Percentiles rank a stretch among this genome's conserved stretches.
Evolutionary conservation across 345 rosid species (phyloP).

Genomic region (Triadica sebifera): DNA sequence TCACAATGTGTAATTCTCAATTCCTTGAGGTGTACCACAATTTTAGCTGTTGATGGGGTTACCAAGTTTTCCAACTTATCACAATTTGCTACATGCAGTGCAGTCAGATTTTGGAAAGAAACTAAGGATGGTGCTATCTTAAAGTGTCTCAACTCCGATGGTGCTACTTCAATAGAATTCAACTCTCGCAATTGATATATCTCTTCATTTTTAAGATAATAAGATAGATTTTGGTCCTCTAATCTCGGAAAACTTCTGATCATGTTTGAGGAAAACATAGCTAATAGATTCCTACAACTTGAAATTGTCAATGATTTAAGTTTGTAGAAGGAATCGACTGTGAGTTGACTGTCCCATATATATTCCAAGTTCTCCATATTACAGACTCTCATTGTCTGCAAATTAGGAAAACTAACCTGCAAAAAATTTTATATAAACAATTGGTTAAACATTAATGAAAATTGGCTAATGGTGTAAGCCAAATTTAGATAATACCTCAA

Average conservation of each 20-base stretch:
- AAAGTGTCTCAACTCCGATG: neutral
- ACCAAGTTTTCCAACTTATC: conserved; percentile 1
- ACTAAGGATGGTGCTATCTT: neutral
- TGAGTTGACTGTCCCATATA: neutral
- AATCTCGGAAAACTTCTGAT: neutral
- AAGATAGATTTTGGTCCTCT: neutral
- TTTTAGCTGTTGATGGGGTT: conserved; percentile 12
- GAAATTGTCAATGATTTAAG: neutral
- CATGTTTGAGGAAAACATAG: neutral
- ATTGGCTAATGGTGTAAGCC: too few species aligned
- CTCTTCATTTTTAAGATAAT: neutral
- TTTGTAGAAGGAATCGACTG: neutral
- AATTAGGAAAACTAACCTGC: neutral
- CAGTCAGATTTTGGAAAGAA: conserved; percentile 14
- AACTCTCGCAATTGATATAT: neutral
- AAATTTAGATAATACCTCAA: too few species aligned
- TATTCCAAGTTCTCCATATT: neutral
- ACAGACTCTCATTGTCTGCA: neutral
- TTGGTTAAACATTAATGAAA: neutral
- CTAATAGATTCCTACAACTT: neutral
- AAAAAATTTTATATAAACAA: neutral
- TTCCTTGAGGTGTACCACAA: conserved; percentile 9
- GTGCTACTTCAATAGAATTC: neutral
- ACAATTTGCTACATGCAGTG: neutral
- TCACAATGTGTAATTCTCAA: conserved; percentile 15